Evolutionary conservation across 2,329 filamentous ascomycete genomes (phyloP), one percentile per base, ranked within the genome.

Genomic region (Colletotrichum tanaceti): DNA sequence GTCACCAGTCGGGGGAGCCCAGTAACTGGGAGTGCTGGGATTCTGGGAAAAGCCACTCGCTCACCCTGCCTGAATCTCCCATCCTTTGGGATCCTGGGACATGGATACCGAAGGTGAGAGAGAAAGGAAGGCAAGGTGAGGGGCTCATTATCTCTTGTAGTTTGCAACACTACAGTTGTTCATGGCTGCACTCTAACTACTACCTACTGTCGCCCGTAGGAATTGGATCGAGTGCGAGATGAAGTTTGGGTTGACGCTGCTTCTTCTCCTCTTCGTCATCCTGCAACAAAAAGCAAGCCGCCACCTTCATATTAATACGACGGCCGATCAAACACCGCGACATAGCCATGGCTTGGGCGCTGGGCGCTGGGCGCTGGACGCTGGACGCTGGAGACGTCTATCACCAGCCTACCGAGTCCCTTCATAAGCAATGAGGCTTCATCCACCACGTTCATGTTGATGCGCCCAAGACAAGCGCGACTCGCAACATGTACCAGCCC

Each of bases 61-160:
- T 54, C 22, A 65, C 58, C 58, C 39, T 61, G 57, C 57, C 58
- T 65, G 63, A 49, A 62, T 65, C 22, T 49, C 46, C 35, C 24
- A 47, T 46, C 43, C 28, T 35, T 35, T 32, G 24, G 24, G 24
- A 24, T 24, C 24, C 4, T 24, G 2, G 28, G 28, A 52, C 41
- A 58, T 61, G 63, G 35, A 39, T n/a, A 60, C 11, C 7, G 46
- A 32, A 49, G 57, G 57, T 49, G 57, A 59, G 43, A 38, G 28
- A 46, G 43, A 38, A 58, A 16, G 39, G 43, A 46, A 46, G 55
- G 55, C 24, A 20, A 35, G 55, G 55, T 35, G 55, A 47, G n/a
- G 24, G 28, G 13, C 16, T 20, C n/a, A 13, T 14, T 38, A n/a
- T 53, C 32, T 38, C 55, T 58, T 28, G 22, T 18, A 47, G 32